Base-by-base conservation (phyloP, 768 basidiomycete species). In the Tulasnella sp. region DNA sequence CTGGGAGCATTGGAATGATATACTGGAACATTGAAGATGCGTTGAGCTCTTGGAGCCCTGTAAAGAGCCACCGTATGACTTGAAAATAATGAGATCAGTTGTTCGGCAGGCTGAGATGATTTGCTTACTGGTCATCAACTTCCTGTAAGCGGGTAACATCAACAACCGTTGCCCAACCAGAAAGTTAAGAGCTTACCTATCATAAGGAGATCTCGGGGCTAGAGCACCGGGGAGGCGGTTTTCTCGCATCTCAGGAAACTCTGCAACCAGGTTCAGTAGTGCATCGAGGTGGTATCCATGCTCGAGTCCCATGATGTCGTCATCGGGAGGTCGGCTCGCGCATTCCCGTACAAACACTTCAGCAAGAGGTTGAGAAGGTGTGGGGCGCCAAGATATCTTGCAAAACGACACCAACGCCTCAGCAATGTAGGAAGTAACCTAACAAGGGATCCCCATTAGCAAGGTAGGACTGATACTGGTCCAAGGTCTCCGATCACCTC, bases 141-240 rank as follows among this genome's bases (percentile, higher is more conserved):
- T 77, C 76, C 76, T 77, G 34, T 3, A 58, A 77, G 34, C 24
- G 11, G 22, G 48, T 0, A 28, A 12, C 9, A 54, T 77, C 14
- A 77, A 24, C 44, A 28, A 77, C 24, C 58, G 18, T 40, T 40
- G 76, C 31, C n/a, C 16, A 22, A 14, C 31, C 20, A 48, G 31
- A n/a, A 50, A 11, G 34, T 28, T 8, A 77, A n/a, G 40, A n/a
- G 84, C 88, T 54, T 84, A 92, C 90, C 92, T 90, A 84, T 97
- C 95, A 83, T 96, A 96, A n/a, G 90, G 92, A 0, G 94, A 96
- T 83, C 94, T 92, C 83, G 94, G 93, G 5, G 94, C 94, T 46
- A 92, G 90, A 37, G 91, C 90, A 4, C 95, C 94, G 28, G 94
- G 90, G 6, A 91, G 85, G 44, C 95, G 90, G 81, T 93, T 89